phyloP scores from a whole-genome alignment of 257 asterid genomes.

The Petunia secreta region DNA sequence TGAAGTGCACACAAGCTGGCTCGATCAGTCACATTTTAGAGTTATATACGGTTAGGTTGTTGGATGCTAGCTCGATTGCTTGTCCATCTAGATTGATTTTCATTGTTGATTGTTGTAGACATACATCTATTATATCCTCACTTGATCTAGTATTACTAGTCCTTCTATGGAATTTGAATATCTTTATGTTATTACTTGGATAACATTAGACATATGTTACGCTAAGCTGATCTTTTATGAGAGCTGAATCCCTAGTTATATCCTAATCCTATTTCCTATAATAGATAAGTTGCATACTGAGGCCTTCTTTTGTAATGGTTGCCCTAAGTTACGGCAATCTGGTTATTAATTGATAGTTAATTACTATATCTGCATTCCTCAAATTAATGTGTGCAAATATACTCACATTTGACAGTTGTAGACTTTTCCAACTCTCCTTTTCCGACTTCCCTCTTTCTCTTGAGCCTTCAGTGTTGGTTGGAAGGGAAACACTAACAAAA shows the following conservation, averaged over 20 bases:
- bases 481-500: too few species aligned
- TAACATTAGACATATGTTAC: not conserved
- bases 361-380: not conserved
- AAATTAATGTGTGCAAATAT: not conserved
- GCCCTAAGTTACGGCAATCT: not conserved
- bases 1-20: not conserved
- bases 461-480: too few species aligned
- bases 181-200: not conserved
- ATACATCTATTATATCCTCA: not conserved
- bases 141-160: not conserved
- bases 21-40: not conserved
- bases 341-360: not conserved
- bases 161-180: not conserved
- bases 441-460: not conserved
- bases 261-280: not conserved
- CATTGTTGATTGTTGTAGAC: not conserved
- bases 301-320: not conserved
- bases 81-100: not conserved
- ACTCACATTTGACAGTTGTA: not conserved
- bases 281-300: not conserved
- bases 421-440: not conserved
- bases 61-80: not conserved
- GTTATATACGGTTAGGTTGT: not conserved
- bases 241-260: constrained; percentile 13
- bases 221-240: not conserved